phyloP scores from a whole-genome alignment of 345 rosid species.

The Rhodamnia rubescens region DNA sequence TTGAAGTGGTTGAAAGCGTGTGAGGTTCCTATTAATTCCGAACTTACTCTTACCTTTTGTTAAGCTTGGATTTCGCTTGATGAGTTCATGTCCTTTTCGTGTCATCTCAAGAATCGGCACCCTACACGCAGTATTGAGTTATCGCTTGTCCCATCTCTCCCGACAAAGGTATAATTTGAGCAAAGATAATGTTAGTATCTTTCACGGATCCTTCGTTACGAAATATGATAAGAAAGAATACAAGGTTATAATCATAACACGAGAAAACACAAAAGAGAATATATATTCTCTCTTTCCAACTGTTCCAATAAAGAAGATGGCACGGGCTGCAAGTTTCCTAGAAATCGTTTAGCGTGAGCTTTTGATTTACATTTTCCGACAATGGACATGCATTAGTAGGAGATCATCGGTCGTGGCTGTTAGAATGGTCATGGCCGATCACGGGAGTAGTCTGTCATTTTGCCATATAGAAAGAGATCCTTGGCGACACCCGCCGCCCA shows the following conservation, averaged over 20 bases:
- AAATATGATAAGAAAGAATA: background rate
- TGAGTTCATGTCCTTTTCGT: background rate
- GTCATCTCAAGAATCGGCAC: background rate
- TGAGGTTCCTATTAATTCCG: background rate
- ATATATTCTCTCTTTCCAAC: background rate
- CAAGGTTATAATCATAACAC: background rate
- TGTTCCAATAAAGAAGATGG: background rate
- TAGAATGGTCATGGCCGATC: too few species aligned
- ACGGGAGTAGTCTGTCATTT: too few species aligned
- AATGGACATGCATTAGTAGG: background rate
- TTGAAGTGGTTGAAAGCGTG: background rate
- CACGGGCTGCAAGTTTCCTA: fast-evolving
- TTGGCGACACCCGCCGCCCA: too few species aligned
- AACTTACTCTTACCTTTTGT: background rate
- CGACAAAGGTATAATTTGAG: background rate
- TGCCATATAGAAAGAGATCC: too few species aligned
- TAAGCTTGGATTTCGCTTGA: background rate
- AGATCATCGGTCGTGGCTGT: fast-evolving
- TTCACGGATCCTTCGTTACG: fast-evolving
- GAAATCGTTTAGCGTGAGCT: background rate
- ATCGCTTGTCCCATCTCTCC: too few species aligned
- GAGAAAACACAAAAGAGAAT: background rate
- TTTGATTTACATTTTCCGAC: background rate
- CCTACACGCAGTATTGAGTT: background rate
- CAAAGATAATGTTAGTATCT: background rate